Evolutionary conservation across 805 yeast genomes (phyloP).

Genomic region (Brettanomyces sp.): DNA sequence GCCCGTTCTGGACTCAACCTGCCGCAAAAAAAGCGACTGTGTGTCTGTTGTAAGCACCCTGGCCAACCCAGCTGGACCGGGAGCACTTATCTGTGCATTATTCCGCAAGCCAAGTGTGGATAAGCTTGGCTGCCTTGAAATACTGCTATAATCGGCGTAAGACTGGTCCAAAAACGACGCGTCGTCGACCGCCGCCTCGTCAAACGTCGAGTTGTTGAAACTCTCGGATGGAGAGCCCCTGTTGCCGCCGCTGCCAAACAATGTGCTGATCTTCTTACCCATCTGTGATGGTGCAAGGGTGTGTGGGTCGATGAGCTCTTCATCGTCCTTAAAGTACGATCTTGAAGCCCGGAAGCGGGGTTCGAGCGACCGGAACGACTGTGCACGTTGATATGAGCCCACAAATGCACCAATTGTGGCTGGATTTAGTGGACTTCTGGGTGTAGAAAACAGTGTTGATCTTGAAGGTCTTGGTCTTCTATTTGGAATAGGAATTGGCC

Average conservation of each 20-base stretch:
- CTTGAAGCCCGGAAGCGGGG: constrained; percentile 49
- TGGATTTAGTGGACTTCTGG: constrained; percentile 3
- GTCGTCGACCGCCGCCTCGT: constrained; percentile 34
- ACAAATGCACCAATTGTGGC: constrained; percentile 69
- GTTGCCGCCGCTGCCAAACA: constrained; percentile 16
- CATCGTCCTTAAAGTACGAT: constrained; percentile 55
- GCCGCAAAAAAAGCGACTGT: constrained; percentile 26
- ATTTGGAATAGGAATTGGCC: constrained; percentile 17
- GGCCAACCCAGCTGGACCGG: constrained; percentile 6
- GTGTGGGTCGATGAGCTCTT: constrained; percentile 60
- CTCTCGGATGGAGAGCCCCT: background rate
- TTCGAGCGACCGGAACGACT: constrained; percentile 49
- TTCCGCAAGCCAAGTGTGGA: constrained; percentile 5
- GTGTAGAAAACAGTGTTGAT: constrained; percentile 3
- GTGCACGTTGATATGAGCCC: constrained; percentile 70
- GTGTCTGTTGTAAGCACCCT: constrained; percentile 16
- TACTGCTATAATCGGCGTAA: constrained; percentile 11
- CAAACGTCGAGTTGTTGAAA: constrained; percentile 14
- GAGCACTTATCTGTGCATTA: background rate
- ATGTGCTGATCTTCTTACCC: constrained; percentile 58
- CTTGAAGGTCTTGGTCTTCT: constrained; percentile 3
- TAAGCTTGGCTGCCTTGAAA: constrained; percentile 12
- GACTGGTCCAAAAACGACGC: constrained; percentile 30
- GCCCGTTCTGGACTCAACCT: constrained; percentile 65
- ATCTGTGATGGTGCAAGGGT: constrained; percentile 55